Evolutionary conservation across 1,139 yeast genomes (phyloP), one percentile per base, ranked within the genome.

Genomic region (Suhomyces bokatorum): DNA sequence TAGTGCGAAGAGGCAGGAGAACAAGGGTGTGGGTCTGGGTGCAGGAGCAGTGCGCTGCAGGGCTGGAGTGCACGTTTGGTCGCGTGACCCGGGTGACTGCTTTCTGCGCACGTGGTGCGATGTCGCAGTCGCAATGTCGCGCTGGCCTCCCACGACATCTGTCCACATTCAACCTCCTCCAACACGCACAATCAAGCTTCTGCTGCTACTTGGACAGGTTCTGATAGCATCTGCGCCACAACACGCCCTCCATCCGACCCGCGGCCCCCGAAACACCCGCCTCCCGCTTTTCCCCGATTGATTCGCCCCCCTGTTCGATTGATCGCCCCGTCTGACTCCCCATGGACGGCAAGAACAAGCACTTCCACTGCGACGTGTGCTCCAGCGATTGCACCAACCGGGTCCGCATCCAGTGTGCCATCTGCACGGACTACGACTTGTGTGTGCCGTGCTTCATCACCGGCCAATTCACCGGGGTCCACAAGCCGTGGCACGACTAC

Each of bases 371-470:
- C 68, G 99, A 93, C 67, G 89, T 88, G 15, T 93, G 99, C 61
- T 85, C 97, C 22, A 78, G 96, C 4, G 99, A 93, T 63, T 88
- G 97, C 62, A 91, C 98, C 5, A 85, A 91, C 59, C 72, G 97
- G 55, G 95, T 93, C 44, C 77, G 98, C 50, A 83, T 93, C 42
- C 78, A 87, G 47, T 93, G 99, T 70, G 98, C 97, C 0, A 85
- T 83, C 37, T 93, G 99, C 66, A 76, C 83, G 4, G 98, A 93
- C 63, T 95, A 93, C 59, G 99, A 93, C 62, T 71, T 93, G 26
- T 93, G 99, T 71, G 98, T 95, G 8, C 96, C 96, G 6, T 93
- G 99, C 63, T 93, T 93, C 68, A 85, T 97, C 3, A 80, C 83
- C 49, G 99, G 99, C 11, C 73, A 80, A 16, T 71, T 81, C 27